Base-by-base conservation (phyloP, 2,329 filamentous ascomycete genomes). In the Colletotrichum tabaci region DNA sequence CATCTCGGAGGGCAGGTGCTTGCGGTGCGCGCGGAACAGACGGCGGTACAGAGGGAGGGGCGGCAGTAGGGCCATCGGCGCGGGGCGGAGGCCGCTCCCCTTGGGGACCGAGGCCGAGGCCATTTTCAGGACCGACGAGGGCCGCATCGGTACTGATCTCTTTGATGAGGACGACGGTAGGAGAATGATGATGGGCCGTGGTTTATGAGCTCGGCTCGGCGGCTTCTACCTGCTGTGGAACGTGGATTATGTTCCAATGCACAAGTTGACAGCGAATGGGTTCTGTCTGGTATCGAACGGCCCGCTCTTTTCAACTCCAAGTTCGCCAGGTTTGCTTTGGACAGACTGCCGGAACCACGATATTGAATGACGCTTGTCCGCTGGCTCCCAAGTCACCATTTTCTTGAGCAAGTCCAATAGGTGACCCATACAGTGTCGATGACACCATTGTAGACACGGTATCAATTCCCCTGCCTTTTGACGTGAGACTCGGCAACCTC, bases 21-120 rank as follows among this genome's bases (percentile, higher is more conserved):
- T 94, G 75, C 96, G 90, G 83, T 99, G 96, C 4, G 93, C 91
- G 74, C 96, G 92, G 40, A 99, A 87, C 35, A 99, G 84, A 46
- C 96, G 91, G 71, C 96, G 90, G 85, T 98, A 99, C 10, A 99
- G 88, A 2, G 92, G 94, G 58, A 98, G 93, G 0, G 95, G 95
- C 7, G 95, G 95, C 49, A 98, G 88, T 15, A 98, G 88, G 50
- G 94, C 93, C 80, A 93, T 83, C 5, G 83, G 81, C 23, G 80
- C 77, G 12, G 83, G 83, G 2, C 78, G 76, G 35, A 86, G 76
- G 44, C 80, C 79, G 46, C 49, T 46, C 74, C 78, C 30, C 78
- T 77, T 18, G 61, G 71, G 35, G 78, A 66, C 69, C 71, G 79
- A 73, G 44, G 84, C 82, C 9, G 84, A 82, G 30, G 86, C 85